Percentiles rank a stretch among this genome's conserved stretches.
Conservation (phyloP, 129 eudicot species). For the Sambucus nigra region DNA sequence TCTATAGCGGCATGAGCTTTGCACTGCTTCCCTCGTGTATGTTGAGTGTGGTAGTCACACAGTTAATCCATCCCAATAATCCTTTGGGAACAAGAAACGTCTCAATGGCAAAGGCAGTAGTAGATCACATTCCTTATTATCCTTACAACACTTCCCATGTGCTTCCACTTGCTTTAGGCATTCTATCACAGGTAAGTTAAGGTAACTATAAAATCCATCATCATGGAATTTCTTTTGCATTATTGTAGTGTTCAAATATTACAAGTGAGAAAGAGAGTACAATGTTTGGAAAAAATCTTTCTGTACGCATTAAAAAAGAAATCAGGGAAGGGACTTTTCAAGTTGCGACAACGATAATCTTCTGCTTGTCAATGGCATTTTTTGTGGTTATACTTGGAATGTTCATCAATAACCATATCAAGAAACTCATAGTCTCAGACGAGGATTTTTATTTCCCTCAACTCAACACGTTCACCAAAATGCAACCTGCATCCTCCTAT, state of each 20-base stretch:
- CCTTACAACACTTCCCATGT: constrained; percentile 17
- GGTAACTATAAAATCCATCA: not conserved
- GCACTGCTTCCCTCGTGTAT: not conserved
- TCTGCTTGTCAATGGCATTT: constrained; percentile 36
- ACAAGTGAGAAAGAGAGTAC: too few relatives aligned
- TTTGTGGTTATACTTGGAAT: constrained; percentile 45
- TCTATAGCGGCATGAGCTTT: not conserved
- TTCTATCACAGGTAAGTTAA: not conserved
- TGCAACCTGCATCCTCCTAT: constrained; percentile 12
- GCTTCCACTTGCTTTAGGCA: not conserved
- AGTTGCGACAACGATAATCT: constrained; percentile 45
- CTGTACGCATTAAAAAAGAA: constrained; percentile 20
- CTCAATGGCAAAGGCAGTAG: not conserved
- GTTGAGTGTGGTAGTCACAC: constrained; percentile 7
- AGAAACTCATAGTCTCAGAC: constrained; percentile 25
- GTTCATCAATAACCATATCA: constrained; percentile 37
- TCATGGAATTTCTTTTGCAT: not conserved
- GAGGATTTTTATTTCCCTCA: constrained; percentile 44
- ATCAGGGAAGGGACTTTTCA: constrained; percentile 28
- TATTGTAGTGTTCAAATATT: not conserved
- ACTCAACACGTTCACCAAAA: constrained; percentile 19
- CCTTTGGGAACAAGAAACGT: not conserved
- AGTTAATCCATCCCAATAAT: not conserved
- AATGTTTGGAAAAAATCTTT: constrained; percentile 18
- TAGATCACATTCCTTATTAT: not conserved